phyloP scores from a whole-genome alignment of 2,329 filamentous ascomycete species.

The Calonectria hongkongensis region DNA sequence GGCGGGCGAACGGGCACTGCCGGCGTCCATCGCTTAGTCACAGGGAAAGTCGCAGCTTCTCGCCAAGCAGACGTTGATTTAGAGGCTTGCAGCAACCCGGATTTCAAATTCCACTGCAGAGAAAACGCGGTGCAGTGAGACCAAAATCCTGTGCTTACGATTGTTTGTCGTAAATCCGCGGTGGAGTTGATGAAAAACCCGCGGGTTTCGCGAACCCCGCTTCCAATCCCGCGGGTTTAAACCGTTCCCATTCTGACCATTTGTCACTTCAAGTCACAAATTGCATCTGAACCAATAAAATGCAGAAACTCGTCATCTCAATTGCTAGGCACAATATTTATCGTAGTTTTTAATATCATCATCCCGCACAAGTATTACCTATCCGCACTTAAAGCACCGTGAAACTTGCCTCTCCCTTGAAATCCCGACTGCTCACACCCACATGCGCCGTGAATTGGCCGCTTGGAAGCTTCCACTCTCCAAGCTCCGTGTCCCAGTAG shows the following conservation, averaged over 20 bases:
- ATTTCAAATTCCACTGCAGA: background rate
- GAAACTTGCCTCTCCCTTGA: conserved; percentile 6
- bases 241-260: too few species aligned
- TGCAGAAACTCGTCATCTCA: too few species aligned
- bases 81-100: background rate
- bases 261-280: background rate
- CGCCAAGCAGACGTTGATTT: background rate
- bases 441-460: conserved; percentile 18
- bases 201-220: background rate
- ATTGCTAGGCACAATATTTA: background rate
- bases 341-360: background rate
- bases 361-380: background rate
- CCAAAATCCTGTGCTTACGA: background rate
- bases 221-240: background rate
- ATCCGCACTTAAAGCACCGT: background rate
- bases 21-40: conserved; percentile 5
- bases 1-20: background rate
- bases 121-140: background rate
- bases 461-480: conserved; percentile 71
- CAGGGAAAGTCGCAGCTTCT: background rate
- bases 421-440: conserved; percentile 11
- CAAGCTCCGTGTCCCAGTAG: conserved; percentile 78
- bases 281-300: background rate
- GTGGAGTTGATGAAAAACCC: conserved; percentile 13
- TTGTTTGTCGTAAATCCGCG: background rate